Conservation (phyloP, 306 rosid species). For the Cicer pinnatifidum region DNA sequence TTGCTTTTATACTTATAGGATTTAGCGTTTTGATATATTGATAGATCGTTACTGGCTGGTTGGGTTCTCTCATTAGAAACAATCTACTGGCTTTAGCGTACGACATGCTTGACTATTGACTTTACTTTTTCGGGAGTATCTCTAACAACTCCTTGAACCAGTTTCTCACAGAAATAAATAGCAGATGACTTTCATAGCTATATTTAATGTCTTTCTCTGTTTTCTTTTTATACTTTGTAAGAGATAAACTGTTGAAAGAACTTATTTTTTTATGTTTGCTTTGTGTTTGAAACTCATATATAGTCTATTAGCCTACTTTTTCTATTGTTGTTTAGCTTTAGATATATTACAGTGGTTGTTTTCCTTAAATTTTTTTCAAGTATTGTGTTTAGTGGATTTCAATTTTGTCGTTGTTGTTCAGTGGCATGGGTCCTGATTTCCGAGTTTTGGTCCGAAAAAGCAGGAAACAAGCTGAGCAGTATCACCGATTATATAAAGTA, state of each 20-base stretch:
- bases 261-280: constrained; percentile 19
- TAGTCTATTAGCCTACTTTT: constrained; percentile 10
- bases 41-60: constrained; percentile 18
- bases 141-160: background rate
- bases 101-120: background rate
- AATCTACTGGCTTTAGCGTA: background rate
- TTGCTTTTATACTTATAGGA: background rate
- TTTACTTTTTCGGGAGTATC: background rate
- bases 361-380: background rate
- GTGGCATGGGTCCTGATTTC: constrained; percentile 99
- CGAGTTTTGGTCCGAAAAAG: constrained; percentile 94
- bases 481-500: constrained; percentile 88
- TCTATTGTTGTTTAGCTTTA: constrained; percentile 21
- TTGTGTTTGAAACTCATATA: constrained; percentile 4
- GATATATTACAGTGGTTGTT: constrained; percentile 10
- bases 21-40: constrained; percentile 10
- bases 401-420: constrained; percentile 47
- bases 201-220: background rate
- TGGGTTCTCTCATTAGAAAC: constrained; percentile 19
- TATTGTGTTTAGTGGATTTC: constrained; percentile 17
- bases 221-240: background rate
- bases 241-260: constrained; percentile 16
- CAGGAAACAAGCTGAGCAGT: constrained; percentile 96
- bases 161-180: background rate
- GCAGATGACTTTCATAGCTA: constrained; percentile 1